phyloP scores from a whole-genome alignment of 345 rosid species.

The Populus simonii region DNA sequence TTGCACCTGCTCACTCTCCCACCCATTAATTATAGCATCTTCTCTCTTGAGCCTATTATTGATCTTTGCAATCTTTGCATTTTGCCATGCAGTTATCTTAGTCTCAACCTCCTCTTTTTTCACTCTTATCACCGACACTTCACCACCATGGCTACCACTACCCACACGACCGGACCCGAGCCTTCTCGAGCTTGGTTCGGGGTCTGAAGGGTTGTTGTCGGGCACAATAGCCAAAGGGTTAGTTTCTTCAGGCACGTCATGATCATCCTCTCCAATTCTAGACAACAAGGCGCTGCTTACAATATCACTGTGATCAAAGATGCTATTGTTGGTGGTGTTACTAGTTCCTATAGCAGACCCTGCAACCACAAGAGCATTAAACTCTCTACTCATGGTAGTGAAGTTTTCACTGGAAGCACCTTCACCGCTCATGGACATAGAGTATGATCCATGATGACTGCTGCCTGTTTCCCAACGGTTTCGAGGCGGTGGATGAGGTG shows the following conservation, averaged over 20 bases:
- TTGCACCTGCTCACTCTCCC: conserved; percentile 83
- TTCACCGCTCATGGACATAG: conserved; percentile 45
- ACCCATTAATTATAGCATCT: conserved; percentile 85
- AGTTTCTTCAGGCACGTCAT: conserved; percentile 46
- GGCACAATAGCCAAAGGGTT: conserved; percentile 91
- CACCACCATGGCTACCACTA: conserved; percentile 21
- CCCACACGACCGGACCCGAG: conserved; percentile 15
- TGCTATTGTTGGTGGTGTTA: conserved; percentile 20
- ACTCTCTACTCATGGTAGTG: conserved; percentile 85
- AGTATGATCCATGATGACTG: conserved; percentile 35
- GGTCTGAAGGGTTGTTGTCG: conserved; percentile 39
- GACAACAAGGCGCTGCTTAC: conserved; percentile 33
- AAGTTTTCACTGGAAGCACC: conserved; percentile 66
- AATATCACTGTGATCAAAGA: conserved; percentile 10
- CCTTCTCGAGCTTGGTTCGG: conserved; percentile 17
- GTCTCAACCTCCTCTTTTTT: conserved; percentile 91
- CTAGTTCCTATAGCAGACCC: conserved; percentile 48
- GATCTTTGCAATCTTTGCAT: conserved; percentile 77
- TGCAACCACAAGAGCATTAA: conserved; percentile 90
- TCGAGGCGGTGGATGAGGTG: conserved; percentile 47
- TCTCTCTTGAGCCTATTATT: conserved; percentile 91
- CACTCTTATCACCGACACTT: conserved; percentile 67
- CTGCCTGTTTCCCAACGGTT: conserved; percentile 50
- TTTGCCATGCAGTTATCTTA: conserved; percentile 95
- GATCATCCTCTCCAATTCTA: conserved; percentile 62